phyloP scores from a whole-genome alignment of 2,329 filamentous ascomycete genomes.

The Epichloe scottii region DNA sequence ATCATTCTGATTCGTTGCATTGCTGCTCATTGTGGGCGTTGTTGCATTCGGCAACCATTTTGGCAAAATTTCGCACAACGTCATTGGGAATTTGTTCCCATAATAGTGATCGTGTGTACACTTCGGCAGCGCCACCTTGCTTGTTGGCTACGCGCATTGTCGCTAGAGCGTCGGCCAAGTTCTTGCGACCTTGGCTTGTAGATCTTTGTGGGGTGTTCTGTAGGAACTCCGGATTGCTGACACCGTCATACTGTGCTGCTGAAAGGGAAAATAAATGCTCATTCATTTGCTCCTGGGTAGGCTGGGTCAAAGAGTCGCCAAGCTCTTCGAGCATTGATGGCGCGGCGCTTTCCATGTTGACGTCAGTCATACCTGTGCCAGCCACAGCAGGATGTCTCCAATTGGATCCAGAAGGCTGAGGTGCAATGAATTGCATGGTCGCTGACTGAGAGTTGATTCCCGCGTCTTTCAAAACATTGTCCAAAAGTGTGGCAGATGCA shows the following conservation, averaged over 20 bases:
- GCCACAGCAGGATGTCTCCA: conserved; percentile 31
- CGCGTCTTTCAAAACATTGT: conserved; percentile 72
- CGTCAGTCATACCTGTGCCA: conserved; percentile 32
- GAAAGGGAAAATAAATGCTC: conserved; percentile 83
- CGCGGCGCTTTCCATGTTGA: conserved; percentile 26
- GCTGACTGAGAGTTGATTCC: conserved; percentile 40
- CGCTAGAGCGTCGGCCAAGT: conserved; percentile 68
- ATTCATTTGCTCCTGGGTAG: conserved; percentile 73
- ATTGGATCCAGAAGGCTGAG: conserved; percentile 38
- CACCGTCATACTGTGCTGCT: conserved; percentile 75
- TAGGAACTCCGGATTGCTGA: conserved; percentile 55
- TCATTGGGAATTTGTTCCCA: conserved; percentile 91
- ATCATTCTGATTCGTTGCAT: conserved; percentile 31
- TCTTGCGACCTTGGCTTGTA: conserved; percentile 54
- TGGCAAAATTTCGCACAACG: conserved; percentile 83
- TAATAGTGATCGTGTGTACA: conserved; percentile 83
- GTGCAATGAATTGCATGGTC: conserved; percentile 32
- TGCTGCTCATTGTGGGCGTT: conserved; percentile 30
- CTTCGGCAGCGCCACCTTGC: conserved; percentile 61
- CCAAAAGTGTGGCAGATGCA: conserved; percentile 63
- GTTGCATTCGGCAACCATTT: conserved; percentile 72
- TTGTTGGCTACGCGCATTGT: conserved; percentile 62
- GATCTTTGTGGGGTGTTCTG: conserved; percentile 40
- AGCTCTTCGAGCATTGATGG: conserved; percentile 54
- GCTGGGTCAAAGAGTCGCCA: conserved; percentile 56